Base-by-base conservation (phyloP, 805 yeast species). In the Yarrowia alimentaria region DNA sequence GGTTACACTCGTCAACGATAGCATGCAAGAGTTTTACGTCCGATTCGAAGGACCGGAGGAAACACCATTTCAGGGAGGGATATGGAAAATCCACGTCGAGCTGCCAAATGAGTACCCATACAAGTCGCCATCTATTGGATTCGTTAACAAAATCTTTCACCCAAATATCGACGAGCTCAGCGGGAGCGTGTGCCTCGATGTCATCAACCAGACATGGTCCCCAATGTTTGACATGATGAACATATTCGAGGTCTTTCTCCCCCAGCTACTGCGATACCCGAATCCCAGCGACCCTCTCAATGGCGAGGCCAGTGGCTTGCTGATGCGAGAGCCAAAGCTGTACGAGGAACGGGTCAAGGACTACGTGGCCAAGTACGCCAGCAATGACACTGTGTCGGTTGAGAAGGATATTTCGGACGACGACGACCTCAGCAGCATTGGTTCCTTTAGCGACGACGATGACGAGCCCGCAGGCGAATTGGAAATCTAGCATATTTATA, bases 141-240 rank as follows among this genome's bases (percentile, higher is more conserved):
- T 91, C 64, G 80, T 80, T 47, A 93, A 90, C 68, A 85, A 83
- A 63, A 91, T 93, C 14, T 90, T 80, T 68, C 99, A 91, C 65
- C 99, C 99, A 5, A 91, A 91, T 62, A 89, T 91, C 55, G 99
- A 91, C 64, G 94, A 89, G 64, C 75, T 80, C 20, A 60, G 80
- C 12, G 99, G 99, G 0, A 81, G 94, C 0, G 96, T 91, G 6
- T 91, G 99, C 67, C 78, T 91, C 43, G 98, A 91, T 65, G 98
- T 93, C 13, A 90, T 91, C 56, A 91, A 91, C 65, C 96, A 91
- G 63, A 88, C 98, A 0, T 91, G 99, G 99, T 85, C 95, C 32
- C 98, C 99, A 1, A 85, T 91, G 88, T 91, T 89, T 71, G 97
- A 93, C 51, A 76, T 93, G 57, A 72, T 82, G 57, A 93, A 93